phyloP scores from a whole-genome alignment of 2,329 filamentous ascomycete species.

The Coniella lustricola region DNA sequence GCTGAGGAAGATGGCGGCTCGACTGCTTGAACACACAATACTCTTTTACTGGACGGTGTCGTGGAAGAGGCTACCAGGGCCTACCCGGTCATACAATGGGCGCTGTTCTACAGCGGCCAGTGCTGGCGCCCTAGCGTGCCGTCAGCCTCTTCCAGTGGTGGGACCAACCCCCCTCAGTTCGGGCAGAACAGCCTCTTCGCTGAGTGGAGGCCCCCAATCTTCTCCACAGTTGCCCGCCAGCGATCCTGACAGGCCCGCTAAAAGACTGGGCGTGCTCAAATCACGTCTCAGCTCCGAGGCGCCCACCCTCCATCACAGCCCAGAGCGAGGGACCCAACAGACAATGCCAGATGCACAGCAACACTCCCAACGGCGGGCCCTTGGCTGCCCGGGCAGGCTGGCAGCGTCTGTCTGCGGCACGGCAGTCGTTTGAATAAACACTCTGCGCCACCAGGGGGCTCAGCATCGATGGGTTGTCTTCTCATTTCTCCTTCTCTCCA shows the following conservation, averaged over 20 bases:
- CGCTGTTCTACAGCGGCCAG: too few species aligned
- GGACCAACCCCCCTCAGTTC: not conserved
- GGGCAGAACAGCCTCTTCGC: not conserved
- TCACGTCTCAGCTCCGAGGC: not conserved
- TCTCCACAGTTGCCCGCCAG: constrained; percentile 3
- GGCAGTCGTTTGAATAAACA: constrained; percentile 9
- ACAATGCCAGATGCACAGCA: not conserved
- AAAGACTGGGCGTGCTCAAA: not conserved
- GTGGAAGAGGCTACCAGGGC: too few species aligned
- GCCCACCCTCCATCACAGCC: not conserved
- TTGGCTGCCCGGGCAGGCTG: constrained; percentile 9
- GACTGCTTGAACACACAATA: too few species aligned
- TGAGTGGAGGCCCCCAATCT: not conserved
- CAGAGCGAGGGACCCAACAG: not conserved
- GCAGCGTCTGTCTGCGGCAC: too few species aligned
- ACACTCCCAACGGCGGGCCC: not conserved
- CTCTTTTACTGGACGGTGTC: too few species aligned
- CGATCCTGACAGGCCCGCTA: constrained; percentile 7
- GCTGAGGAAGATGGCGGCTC: too few species aligned
- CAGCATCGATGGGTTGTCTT: not conserved
- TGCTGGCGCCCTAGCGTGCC: not conserved
- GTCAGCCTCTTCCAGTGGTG: constrained; percentile 1
- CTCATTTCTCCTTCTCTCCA: not conserved
- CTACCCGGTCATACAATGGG: too few species aligned
- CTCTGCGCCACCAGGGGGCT: constrained; percentile 6